Base-by-base conservation (phyloP, 805 yeast species). In the Kluyveromyces wickerhamii region DNA sequence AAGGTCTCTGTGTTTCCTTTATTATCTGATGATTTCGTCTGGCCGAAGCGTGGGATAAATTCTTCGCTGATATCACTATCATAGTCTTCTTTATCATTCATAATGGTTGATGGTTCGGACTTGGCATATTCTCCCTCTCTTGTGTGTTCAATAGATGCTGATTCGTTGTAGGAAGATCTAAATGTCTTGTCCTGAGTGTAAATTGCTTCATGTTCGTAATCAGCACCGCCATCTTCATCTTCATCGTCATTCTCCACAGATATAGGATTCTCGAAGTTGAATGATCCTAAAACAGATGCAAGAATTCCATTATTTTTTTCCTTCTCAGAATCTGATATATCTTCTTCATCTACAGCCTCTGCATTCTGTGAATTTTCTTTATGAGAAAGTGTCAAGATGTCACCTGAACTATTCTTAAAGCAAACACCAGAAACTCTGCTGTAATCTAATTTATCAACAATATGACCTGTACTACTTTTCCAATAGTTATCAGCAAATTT, bases 381-480 rank as follows among this genome's bases (percentile, higher is more conserved):
- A 9, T 16, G 27, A 7, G 21, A 17, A 9, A 15, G 23, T 21
- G 15, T 28, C 29, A 9, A 44, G 32, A 20, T 29, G 19, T 14
- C 29, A 19, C 18, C 37, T 23, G 28, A 32, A 7, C 32, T 13
- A 23, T 39, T 40, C 19, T 21, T 22, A 10, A 40, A 35, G 14
- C 18, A 21, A 26, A 30, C 35, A 6, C 13, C 15, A 9, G n/a
- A 23, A 7, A 15, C 13, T 39, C 50, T 56, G 39, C 45, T 40
- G 35, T 55, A 63, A 21, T 56, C 48, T 16, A 67, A 52, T 35
- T 75, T 67, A 50, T 88, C 96, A 13, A 88, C 70, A 9, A 85
- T 70, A 52, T 84, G 94, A 32, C 79, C 83, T 40, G 73, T 76
- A 5, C 87, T 87, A 54, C 82, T 84, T 45, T 70, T 71, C 96